Evolutionary conservation across 2,329 filamentous ascomycete species (phyloP), one percentile per base, ranked within the genome.

Genomic region (Claviceps humidiphila): DNA sequence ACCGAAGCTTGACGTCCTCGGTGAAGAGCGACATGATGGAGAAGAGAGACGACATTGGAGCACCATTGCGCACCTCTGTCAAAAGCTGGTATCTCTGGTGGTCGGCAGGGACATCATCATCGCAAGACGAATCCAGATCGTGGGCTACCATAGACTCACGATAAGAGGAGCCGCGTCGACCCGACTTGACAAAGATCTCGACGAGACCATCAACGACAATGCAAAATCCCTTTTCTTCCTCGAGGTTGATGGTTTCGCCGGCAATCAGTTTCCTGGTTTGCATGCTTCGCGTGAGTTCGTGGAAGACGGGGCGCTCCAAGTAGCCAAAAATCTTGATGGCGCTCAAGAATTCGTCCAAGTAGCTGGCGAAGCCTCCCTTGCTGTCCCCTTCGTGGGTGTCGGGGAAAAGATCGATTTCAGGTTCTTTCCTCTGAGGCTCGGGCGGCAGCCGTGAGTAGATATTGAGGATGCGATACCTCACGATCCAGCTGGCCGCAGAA

Each of bases 291-390:
- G 93, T 98, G 60, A 98, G 78, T 69, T 98, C 93, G 63, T 98
- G 94, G 63, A 98, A 98, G 43, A 98, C 93, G 0, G 93, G 89
- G 26, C 93, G 82, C 66, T 98, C 93, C 44, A 98, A 74, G 64
- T 97, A 98, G 8, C 93, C 93, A 69, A 98, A 98, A 53, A 98
- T 93, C 68, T 97, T 98, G 72, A 98, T 98, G 34, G 94, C 93
- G 64, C 90, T 97, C 22, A 98, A 74, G 61, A 98, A 98, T 66
- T 98, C 94, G 68, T 98, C 93, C 26, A 98, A 76, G 60, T 98
- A 98, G 65, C 90, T 98, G n/a, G 89, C 83, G 45, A 98, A 74
- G 0, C 91, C 93, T 0, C 89, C 84, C 67, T 98, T 98, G 34
- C 82, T 83, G 56, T 90, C 89, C 49, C 86, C 86, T 59, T 95